Conservation (phyloP, 2,329 filamentous ascomycete genomes). For the Microthyrium microscopicum region DNA sequence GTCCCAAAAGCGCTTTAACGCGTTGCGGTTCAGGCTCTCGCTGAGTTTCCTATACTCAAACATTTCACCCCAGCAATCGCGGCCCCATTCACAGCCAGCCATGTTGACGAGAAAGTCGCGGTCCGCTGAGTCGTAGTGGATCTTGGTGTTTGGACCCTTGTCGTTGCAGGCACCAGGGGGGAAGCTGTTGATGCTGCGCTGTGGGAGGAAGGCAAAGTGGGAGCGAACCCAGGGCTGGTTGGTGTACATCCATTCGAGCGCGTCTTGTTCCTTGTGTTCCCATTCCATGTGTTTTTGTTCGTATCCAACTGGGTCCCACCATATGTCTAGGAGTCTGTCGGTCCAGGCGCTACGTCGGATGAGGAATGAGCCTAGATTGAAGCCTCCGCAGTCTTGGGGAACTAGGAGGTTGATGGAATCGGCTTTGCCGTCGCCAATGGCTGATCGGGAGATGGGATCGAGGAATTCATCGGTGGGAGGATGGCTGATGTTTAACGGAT, state of each 20-base stretch:
- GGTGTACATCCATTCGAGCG: conserved; percentile 78
- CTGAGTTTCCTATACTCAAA: conserved; percentile 86
- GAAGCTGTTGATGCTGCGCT: conserved; percentile 93
- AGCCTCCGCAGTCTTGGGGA: conserved; percentile 85
- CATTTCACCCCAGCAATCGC: conserved; percentile 97
- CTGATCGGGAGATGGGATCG: conserved; percentile 54
- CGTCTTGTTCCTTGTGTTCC: conserved; percentile 98
- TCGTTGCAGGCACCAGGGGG: conserved; percentile 71
- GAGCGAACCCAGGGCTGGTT: conserved; percentile 86
- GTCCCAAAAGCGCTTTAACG: too few species aligned
- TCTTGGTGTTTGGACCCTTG: conserved; percentile 52
- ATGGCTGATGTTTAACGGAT: conserved; percentile 84
- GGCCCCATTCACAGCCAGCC: conserved; percentile 92
- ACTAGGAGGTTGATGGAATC: conserved; percentile 76
- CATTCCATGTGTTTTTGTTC: conserved; percentile 98
- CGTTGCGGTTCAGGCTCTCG: conserved; percentile 80
- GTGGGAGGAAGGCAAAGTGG: conserved; percentile 74
- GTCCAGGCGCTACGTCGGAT: conserved; percentile 73
- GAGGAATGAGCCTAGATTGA: conserved; percentile 95
- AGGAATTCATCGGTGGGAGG: conserved; percentile 60
- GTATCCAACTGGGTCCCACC: conserved; percentile 97
- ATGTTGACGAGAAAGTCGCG: conserved; percentile 95
- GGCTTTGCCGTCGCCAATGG: conserved; percentile 57
- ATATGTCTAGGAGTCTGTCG: conserved; percentile 79
- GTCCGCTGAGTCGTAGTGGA: conserved; percentile 75